Evolutionary conservation across 768 basidiomycete genomes (phyloP).

Genomic region (Cystobasidium ongulense): DNA sequence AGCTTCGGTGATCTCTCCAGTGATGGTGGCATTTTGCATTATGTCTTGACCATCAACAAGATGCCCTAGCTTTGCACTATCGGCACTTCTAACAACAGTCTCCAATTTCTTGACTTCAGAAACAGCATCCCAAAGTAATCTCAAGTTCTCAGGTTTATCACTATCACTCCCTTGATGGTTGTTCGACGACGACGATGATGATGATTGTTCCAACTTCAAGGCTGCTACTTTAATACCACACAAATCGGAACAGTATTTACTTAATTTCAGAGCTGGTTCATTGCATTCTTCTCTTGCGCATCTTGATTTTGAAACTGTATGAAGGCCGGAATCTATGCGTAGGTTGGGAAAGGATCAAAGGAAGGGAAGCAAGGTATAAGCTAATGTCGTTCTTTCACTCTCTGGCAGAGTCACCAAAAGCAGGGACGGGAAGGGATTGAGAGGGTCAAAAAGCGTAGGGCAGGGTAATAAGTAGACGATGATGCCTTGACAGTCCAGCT

Average conservation of each 20-base stretch:
- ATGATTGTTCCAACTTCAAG: constrained; percentile 52
- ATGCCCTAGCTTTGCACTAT: not conserved
- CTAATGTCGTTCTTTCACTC: not conserved
- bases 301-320: constrained; percentile 43
- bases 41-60: too few relatives aligned
- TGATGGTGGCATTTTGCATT: not conserved
- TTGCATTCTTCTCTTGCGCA: constrained; percentile 57
- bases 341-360: not conserved
- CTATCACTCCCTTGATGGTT: constrained; percentile 48
- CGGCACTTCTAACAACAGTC: not conserved
- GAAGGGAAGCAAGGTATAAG: not conserved
- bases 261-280: constrained; percentile 69
- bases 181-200: constrained; percentile 2
- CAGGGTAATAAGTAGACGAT: too few relatives aligned
- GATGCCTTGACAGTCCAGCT: not conserved
- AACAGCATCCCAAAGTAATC: constrained; percentile 63
- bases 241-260: constrained; percentile 84
- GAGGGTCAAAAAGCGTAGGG: not conserved
- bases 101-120: not conserved
- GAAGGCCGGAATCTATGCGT: constrained; percentile 25
- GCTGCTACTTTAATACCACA: constrained; percentile 56
- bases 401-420: not conserved
- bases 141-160: constrained; percentile 16
- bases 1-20: not conserved
- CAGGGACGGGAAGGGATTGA: too few relatives aligned